Percentiles rank a stretch among this genome's conserved stretches.
These are phyloP conservation scores for Digitaria exilis DNA, from an alignment of 202 grass and related monocot species.

Conservation along the genomic window DNA sequence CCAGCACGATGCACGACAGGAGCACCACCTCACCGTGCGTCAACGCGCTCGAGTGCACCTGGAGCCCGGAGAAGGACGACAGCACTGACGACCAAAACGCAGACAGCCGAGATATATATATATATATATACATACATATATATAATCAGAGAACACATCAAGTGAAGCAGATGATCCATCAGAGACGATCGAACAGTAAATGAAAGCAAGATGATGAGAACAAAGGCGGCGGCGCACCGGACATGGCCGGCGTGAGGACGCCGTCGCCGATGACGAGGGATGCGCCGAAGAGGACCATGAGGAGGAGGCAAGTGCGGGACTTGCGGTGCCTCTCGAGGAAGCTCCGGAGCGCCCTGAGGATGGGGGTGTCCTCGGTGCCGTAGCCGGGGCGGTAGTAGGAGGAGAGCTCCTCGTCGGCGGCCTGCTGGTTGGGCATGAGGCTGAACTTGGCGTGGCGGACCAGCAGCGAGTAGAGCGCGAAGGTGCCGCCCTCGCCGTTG, in stretches of 20 bases:
- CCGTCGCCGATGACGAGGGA: conserved; percentile 80
- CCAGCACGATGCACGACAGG: conserved; percentile 69
- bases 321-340: conserved; percentile 71
- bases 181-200: too few relatives aligned
- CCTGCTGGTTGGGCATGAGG: conserved; percentile 81
- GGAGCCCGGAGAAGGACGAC: conserved; percentile 52
- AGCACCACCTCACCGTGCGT: conserved; percentile 55
- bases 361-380: conserved; percentile 42
- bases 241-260: conserved; percentile 76
- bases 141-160: too few relatives aligned
- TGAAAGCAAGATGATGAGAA: too few relatives aligned
- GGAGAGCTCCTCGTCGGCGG: conserved; percentile 74
- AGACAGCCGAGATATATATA: too few relatives aligned
- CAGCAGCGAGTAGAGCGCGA: conserved; percentile 83
- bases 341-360: conserved; percentile 43
- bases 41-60: conserved; percentile 32
- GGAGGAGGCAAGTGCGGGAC: conserved; percentile 56
- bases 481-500: conserved; percentile 74
- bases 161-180: too few relatives aligned
- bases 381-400: conserved; percentile 51
- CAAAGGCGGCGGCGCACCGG: conserved; percentile 52
- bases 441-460: conserved; percentile 74
- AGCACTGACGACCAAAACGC: too few relatives aligned
- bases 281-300: conserved; percentile 65
- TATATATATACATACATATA: too few relatives aligned